Percentiles rank a stretch among this genome's conserved stretches.
phyloP scores from a whole-genome alignment of 2,329 filamentous ascomycete genomes.

The Fusarium marasasianum region DNA sequence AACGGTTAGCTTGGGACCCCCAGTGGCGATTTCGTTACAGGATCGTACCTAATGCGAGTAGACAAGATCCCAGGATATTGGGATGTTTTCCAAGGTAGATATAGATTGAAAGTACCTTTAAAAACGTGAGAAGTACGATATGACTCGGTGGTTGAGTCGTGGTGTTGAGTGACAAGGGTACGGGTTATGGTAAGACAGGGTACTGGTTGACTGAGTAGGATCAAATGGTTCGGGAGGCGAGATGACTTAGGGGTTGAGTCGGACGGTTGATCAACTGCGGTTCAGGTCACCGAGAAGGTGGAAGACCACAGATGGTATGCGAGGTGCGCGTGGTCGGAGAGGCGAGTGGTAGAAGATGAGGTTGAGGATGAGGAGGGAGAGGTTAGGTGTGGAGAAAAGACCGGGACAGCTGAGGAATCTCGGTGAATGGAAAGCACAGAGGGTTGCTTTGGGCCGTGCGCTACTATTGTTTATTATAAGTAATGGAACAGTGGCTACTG shows the following conservation, averaged over 20 bases:
- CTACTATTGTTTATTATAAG: neutral
- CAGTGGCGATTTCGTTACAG: fast-evolving
- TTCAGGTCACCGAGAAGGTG: fast-evolving
- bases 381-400: fast-evolving
- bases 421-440: neutral
- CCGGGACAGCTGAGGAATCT: fast-evolving
- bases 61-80: fast-evolving
- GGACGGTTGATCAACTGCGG: fast-evolving
- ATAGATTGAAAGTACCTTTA: neutral
- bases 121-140: fast-evolving
- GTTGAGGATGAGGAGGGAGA: neutral
- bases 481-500: neutral
- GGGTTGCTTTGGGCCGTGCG: neutral
- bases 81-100: neutral
- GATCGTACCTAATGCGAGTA: fast-evolving
- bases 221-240: fast-evolving
- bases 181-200: fast-evolving
- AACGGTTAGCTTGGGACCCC: fast-evolving
- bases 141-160: neutral
- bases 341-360: neutral
- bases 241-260: neutral
- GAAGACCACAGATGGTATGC: neutral
- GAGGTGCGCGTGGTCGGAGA: neutral
- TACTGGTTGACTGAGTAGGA: fast-evolving
- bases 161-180: fast-evolving